A percentile compares a stretch with the other conserved stretches of the same genome.
These are phyloP conservation scores for Pholiota conissans DNA, from an alignment of 768 basidiomycete species.

Conservation along the genomic window DNA sequence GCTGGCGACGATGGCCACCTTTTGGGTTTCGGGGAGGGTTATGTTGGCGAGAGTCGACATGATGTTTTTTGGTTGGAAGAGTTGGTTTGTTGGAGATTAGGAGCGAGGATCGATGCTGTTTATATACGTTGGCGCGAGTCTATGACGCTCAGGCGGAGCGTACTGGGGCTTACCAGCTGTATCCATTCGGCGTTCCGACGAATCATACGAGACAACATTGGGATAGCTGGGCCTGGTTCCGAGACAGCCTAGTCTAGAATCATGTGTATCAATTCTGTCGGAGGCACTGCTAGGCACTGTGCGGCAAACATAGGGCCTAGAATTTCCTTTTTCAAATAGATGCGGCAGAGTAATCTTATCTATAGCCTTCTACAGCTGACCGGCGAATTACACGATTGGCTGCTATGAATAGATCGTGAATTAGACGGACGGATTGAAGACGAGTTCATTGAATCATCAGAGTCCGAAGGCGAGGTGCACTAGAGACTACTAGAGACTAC, in stretches of 20 bases:
- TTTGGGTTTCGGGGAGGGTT: constrained; percentile 40
- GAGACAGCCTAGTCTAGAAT: neutral
- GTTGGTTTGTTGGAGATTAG: neutral
- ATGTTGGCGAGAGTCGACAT: constrained; percentile 6
- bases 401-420: too few species aligned
- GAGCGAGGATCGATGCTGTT: neutral
- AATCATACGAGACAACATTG: neutral
- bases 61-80: neutral
- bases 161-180: neutral
- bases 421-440: too few species aligned
- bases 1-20: constrained; percentile 40
- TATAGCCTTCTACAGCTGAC: too few species aligned
- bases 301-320: too few species aligned
- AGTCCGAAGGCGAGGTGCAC: too few species aligned
- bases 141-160: neutral
- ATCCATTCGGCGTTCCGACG: neutral
- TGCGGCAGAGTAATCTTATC: too few species aligned
- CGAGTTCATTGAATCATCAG: too few species aligned
- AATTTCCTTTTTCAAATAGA: too few species aligned
- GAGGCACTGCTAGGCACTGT: too few species aligned
- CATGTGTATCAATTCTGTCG: too few species aligned
- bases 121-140: neutral
- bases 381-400: too few species aligned
- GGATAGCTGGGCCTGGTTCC: neutral
- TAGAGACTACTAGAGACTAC: too few species aligned